A percentile compares a stretch with the other conserved stretches of the same genome.
These are phyloP conservation scores for Aspergillus eucalypticola DNA, from an alignment of 2,329 filamentous ascomycete genomes.

Conservation along the genomic window DNA sequence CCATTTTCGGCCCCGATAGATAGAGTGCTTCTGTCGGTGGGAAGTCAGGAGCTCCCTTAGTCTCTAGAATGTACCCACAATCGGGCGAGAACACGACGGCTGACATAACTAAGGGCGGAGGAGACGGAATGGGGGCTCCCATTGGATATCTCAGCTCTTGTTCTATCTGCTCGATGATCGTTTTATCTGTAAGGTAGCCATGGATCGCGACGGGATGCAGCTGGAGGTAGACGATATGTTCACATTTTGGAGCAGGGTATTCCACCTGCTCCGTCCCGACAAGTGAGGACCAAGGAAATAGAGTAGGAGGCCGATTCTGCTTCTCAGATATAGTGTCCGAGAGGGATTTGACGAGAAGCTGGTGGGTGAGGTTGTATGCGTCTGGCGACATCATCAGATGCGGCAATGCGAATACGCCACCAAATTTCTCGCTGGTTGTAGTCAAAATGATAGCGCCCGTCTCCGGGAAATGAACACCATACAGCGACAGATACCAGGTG, in stretches of 20 bases:
- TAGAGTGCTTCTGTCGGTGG: slow-evolving; percentile 54
- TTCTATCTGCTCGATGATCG: slow-evolving; percentile 55
- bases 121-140: slow-evolving; percentile 54
- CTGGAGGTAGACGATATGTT: slow-evolving; percentile 85
- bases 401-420: slow-evolving; percentile 85
- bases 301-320: slow-evolving; percentile 59
- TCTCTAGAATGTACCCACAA: slow-evolving; percentile 65
- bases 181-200: slow-evolving; percentile 31
- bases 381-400: slow-evolving; percentile 69
- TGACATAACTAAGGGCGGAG: slow-evolving; percentile 58
- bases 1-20: slow-evolving; percentile 58
- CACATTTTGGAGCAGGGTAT: slow-evolving; percentile 72
- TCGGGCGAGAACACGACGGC: slow-evolving; percentile 65
- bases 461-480: slow-evolving; percentile 83
- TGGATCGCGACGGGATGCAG: slow-evolving; percentile 45
- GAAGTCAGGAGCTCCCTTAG: slow-evolving; percentile 59
- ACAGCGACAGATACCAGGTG: slow-evolving; percentile 75
- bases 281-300: slow-evolving; percentile 75
- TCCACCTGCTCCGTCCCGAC: slow-evolving; percentile 52
- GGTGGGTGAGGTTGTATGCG: slow-evolving; percentile 59
- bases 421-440: slow-evolving; percentile 90
- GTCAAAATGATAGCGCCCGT: slow-evolving; percentile 77
- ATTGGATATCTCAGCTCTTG: slow-evolving; percentile 61
- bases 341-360: slow-evolving; percentile 72
- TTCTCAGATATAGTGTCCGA: slow-evolving; percentile 62